Percentiles rank a stretch among this genome's conserved stretches.
These are phyloP conservation scores for Citrus sp. DNA, from an alignment of 345 rosid genomes.

Conservation along the genomic window DNA sequence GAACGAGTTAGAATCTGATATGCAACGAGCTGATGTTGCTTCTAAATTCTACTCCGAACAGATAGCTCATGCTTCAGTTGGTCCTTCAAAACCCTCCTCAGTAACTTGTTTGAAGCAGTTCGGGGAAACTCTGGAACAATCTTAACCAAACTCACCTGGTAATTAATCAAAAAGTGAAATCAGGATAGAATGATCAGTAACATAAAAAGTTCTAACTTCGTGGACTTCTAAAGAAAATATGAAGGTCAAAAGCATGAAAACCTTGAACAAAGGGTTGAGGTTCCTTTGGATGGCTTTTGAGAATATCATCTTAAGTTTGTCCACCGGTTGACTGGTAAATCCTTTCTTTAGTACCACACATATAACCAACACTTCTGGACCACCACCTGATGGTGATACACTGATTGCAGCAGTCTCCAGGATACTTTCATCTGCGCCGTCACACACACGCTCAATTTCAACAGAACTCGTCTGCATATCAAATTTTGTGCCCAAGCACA, in stretches of 20 bases:
- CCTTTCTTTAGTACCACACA: constrained; percentile 67
- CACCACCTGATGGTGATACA: constrained; percentile 52
- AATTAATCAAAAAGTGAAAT: not conserved
- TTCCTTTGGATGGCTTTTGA: constrained; percentile 58
- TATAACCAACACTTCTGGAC: constrained; percentile 67
- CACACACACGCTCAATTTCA: constrained; percentile 82
- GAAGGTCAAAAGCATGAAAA: constrained; percentile 10
- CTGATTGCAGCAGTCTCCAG: constrained; percentile 79
- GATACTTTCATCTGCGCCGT: constrained; percentile 64
- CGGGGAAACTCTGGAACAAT: constrained; percentile 66
- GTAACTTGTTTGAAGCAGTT: constrained; percentile 78
- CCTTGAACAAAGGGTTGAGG: constrained; percentile 94
- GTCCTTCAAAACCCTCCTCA: constrained; percentile 76
- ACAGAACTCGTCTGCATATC: constrained; percentile 71
- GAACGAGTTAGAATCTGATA: not conserved
- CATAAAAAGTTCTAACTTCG: not conserved
- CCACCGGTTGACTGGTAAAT: constrained; percentile 20
- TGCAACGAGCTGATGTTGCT: constrained; percentile 4
- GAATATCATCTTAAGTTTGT: constrained; percentile 53
- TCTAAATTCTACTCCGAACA: constrained; percentile 43
- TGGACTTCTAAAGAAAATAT: not conserved
- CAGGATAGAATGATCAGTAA: not conserved
- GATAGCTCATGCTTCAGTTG: constrained; percentile 47
- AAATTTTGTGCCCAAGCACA: not conserved
- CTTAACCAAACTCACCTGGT: constrained; percentile 73